phyloP scores from a whole-genome alignment of 1,284 basidiomycete genomes.

The Rhodotorula mucilaginosa region DNA sequence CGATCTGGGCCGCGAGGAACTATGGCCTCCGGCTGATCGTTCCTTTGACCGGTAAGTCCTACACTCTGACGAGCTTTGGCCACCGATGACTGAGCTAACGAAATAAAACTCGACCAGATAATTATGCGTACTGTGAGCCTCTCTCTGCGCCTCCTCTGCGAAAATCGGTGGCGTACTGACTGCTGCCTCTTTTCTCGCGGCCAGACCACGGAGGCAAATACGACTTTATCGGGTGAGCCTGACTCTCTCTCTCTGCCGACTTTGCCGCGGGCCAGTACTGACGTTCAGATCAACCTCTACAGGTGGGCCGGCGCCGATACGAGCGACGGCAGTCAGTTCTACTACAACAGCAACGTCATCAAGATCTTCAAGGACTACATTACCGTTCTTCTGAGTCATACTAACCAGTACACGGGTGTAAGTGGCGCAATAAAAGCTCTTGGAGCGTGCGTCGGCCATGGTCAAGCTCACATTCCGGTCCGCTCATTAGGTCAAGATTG shows the following conservation, averaged over 20 bases:
- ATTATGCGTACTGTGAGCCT: constrained; percentile 35
- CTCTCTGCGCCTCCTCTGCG: not conserved
- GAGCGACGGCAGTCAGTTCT: constrained; percentile 39
- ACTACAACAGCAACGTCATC: constrained; percentile 33
- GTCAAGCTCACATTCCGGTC: not conserved
- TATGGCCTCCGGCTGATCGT: constrained; percentile 50
- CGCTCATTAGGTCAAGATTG: constrained; percentile 34
- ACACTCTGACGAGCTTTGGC: not conserved
- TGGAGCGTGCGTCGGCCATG: not conserved
- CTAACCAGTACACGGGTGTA: constrained; percentile 42
- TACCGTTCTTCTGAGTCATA: constrained; percentile 39
- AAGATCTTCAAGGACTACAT: constrained; percentile 43
- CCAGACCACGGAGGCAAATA: constrained; percentile 41
- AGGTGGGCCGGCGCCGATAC: constrained; percentile 40
- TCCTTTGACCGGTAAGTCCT: constrained; percentile 46
- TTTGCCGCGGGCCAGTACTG: rapidly evolving
- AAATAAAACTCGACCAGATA: constrained; percentile 3
- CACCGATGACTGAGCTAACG: not conserved
- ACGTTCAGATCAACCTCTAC: not conserved
- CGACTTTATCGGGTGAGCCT: constrained; percentile 38
- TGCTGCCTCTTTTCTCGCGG: too few relatives aligned
- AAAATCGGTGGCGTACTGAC: not conserved
- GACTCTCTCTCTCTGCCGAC: not conserved
- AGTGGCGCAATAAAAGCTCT: not conserved
- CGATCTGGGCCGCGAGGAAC: constrained; percentile 47